These are phyloP conservation scores for Pseudotsuga menziesii DNA, from an alignment of 75 land plant genomes.

Conservation along the genomic window DNA sequence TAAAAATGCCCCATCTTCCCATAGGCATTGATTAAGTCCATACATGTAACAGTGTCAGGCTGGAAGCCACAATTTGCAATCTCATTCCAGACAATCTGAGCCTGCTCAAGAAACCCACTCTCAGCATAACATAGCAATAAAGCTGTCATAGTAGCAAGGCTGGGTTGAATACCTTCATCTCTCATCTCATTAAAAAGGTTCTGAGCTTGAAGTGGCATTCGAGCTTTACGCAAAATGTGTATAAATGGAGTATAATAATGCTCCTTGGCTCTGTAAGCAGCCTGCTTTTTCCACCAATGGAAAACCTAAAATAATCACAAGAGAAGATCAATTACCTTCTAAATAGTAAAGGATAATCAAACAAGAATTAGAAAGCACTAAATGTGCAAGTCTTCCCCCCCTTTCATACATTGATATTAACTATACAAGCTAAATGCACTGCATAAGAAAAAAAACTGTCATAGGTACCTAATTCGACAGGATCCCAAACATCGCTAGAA, in stretches of 20 bases:
- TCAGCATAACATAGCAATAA: slow-evolving; percentile 62
- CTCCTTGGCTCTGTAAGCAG: slow-evolving; percentile 3
- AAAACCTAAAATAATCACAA: slow-evolving; percentile 7
- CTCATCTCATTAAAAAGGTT: slow-evolving; percentile 45
- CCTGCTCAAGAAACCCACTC: slow-evolving; percentile 22
- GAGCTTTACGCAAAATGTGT: slow-evolving; percentile 19
- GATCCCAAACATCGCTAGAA: neutral
- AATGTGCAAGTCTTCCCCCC: neutral
- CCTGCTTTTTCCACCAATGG: slow-evolving; percentile 8
- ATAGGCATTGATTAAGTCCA: slow-evolving; percentile 53
- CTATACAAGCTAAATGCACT: neutral
- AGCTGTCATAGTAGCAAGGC: slow-evolving; percentile 30
- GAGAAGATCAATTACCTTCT: neutral
- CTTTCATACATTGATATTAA: neutral
- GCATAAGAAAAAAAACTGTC: neutral
- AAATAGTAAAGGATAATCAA: neutral
- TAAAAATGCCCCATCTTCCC: slow-evolving; percentile 46
- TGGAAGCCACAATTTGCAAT: slow-evolving; percentile 48
- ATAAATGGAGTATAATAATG: slow-evolving; percentile 17
- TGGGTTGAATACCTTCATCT: slow-evolving; percentile 32
- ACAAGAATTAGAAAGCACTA: neutral
- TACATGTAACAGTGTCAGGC: slow-evolving; percentile 44
- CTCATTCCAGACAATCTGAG: slow-evolving; percentile 52
- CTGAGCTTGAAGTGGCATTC: slow-evolving; percentile 34
- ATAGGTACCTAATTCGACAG: neutral